Evolutionary conservation across 2,329 filamentous ascomycete species (phyloP).

Genomic region (Cladosporium oxysporum): DNA sequence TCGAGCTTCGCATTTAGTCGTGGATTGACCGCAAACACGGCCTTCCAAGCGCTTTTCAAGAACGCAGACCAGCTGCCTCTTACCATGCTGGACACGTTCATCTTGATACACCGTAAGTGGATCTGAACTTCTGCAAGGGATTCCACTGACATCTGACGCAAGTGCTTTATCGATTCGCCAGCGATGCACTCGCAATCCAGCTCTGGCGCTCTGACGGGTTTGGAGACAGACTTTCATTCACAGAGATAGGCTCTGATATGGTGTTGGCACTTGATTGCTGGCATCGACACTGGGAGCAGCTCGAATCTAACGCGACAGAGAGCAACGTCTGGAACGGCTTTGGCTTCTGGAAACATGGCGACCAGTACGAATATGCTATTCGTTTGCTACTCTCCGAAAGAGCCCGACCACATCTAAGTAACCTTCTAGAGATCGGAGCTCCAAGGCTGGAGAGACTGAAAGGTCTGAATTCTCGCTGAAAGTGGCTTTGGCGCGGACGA

Average conservation of each 20-base stretch:
- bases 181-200: not conserved
- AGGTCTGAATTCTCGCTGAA: not conserved
- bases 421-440: not conserved
- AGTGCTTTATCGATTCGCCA: not conserved
- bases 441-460: constrained; percentile 1
- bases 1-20: constrained; percentile 21
- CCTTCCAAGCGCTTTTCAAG: constrained; percentile 17
- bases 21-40: not conserved
- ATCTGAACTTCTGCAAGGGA: not conserved
- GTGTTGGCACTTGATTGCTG: constrained; percentile 21
- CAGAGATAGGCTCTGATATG: not conserved
- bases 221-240: not conserved
- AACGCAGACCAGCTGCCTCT: constrained; percentile 10
- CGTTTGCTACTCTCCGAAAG: constrained; percentile 17
- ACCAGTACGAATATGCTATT: constrained; percentile 24
- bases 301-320: constrained; percentile 16
- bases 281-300: constrained; percentile 20
- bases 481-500: not conserved
- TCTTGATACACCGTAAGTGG: constrained; percentile 20
- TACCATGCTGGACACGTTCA: constrained; percentile 24
- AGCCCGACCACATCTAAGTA: not conserved
- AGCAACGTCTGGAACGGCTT: constrained; percentile 14
- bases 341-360: constrained; percentile 23
- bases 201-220: not conserved
- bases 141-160: not conserved